These are phyloP conservation scores for Nitzschia sp. DNA, from an alignment of 108 stramenopile genomes.

Conservation along the genomic window DNA sequence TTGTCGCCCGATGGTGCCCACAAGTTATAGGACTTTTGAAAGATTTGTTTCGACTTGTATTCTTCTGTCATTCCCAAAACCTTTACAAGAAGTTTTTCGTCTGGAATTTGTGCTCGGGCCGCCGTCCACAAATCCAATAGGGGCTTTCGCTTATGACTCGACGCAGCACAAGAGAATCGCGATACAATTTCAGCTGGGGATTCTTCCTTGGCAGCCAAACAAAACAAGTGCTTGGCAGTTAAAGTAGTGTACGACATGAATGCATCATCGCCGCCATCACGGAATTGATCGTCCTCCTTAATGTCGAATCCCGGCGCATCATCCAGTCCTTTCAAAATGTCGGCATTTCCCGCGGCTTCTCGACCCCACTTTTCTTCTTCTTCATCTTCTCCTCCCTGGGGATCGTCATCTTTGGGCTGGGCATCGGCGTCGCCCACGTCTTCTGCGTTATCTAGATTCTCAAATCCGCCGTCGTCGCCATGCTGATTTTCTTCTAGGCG, in stretches of 20 bases:
- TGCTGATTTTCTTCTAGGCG: conserved; percentile 30
- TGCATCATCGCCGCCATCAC: conserved; percentile 23
- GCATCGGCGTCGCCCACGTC: conserved; percentile 13
- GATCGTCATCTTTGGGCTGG: conserved; percentile 9
- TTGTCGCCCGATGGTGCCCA: conserved; percentile 69
- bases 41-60: conserved; percentile 37
- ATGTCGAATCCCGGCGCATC: not conserved
- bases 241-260: conserved; percentile 25
- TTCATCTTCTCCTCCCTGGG: conserved; percentile 30
- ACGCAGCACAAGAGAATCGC: conserved; percentile 48
- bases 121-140: conserved; percentile 71
- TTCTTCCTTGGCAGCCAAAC: conserved; percentile 61
- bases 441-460: conserved; percentile 1
- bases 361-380: conserved; percentile 37
- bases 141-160: conserved; percentile 40
- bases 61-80: conserved; percentile 55
- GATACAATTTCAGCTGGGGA: conserved; percentile 30
- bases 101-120: conserved; percentile 64
- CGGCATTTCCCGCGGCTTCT: conserved; percentile 6
- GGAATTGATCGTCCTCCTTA: conserved; percentile 14
- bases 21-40: conserved; percentile 47
- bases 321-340: conserved; percentile 27
- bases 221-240: conserved; percentile 66
- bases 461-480: conserved; percentile 29
- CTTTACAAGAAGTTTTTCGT: conserved; percentile 40